Base-by-base conservation (phyloP, 1,284 basidiomycete genomes). In the Anthracocystis setariae region DNA sequence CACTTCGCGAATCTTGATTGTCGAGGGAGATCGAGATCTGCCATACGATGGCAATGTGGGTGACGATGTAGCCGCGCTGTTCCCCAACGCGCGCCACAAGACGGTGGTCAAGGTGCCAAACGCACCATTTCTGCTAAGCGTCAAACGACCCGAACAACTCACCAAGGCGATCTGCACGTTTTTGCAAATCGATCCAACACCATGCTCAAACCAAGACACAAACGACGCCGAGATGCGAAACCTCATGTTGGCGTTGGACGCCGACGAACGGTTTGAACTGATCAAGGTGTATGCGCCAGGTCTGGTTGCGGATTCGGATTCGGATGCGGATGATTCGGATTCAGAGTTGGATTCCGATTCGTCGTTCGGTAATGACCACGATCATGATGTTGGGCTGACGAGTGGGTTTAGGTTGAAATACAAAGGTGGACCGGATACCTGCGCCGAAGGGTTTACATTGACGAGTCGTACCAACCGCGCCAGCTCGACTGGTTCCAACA, bases 31-130 rank as follows among this genome's bases (percentile, higher is more conserved):
- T 18, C 18, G 32, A 5, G 46, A 58, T 38, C n/a, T 54, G 18
- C 63, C 55, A 3, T 59, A 66, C 39, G 63, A 66, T 10, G 27
- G 63, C 1, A 27, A 54, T 15, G 63, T 66, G 8, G 63, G 33
- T 0, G 37, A 49, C 2, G 46, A 66, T 3, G 18, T 55, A 12
- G 46, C 25, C 3, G 37, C n/a, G 4, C 18, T 65, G n/a, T 58
- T 53, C 21, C 20, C 27, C 1, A 44, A 42, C 17, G 49, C 61
- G 3, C 10, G n/a, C 2, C n/a, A 20, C 10, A 33, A 13, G n/a
- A 37, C 27, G 3, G 45, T 46, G 38, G 39, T 38, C 5, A 46
- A 20, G 38, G 52, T 64, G 9, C 7, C 17, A 1, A 17, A 33
- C 3, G 45, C 49, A 3, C 61, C 59, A 8, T 55, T 53, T 27